Evolutionary conservation across 2,329 filamentous ascomycete genomes (phyloP).

Genomic region (Fusarium pseudonygamai): DNA sequence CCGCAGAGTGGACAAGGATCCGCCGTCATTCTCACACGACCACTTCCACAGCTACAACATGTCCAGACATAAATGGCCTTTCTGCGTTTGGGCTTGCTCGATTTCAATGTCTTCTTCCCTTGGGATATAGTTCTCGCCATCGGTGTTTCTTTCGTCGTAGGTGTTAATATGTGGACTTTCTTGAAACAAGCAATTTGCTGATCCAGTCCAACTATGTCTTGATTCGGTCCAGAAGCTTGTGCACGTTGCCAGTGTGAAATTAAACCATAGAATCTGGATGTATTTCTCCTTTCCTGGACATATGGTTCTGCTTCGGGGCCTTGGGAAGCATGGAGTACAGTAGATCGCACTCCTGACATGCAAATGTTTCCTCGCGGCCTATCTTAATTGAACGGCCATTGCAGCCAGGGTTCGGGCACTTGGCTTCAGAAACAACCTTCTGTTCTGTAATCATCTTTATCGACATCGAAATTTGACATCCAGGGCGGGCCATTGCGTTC

Average conservation of each 20-base stretch:
- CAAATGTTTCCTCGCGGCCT: background rate
- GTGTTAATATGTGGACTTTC: background rate
- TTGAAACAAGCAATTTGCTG: background rate
- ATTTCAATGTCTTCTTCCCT: accelerated
- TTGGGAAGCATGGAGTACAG: background rate
- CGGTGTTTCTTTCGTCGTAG: too few relatives aligned
- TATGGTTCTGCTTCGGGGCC: accelerated
- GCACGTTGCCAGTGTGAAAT: accelerated
- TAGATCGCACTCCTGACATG: background rate
- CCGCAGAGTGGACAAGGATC: background rate
- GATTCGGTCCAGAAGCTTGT: background rate
- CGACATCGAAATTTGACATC: background rate
- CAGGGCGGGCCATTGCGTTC: background rate
- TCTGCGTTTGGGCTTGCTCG: accelerated
- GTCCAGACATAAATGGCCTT: background rate
- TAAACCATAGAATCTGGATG: accelerated
- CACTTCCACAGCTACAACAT: background rate
- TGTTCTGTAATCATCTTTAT: background rate
- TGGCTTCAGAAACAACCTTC: accelerated
- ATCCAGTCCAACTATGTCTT: background rate
- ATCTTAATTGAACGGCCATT: background rate
- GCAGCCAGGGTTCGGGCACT: background rate
- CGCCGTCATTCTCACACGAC: too few relatives aligned
- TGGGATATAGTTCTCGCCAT: accelerated
- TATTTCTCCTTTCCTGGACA: too few relatives aligned